Conservation (phyloP, 805 yeast species). For the Saccharomycopsis capsularis region DNA sequence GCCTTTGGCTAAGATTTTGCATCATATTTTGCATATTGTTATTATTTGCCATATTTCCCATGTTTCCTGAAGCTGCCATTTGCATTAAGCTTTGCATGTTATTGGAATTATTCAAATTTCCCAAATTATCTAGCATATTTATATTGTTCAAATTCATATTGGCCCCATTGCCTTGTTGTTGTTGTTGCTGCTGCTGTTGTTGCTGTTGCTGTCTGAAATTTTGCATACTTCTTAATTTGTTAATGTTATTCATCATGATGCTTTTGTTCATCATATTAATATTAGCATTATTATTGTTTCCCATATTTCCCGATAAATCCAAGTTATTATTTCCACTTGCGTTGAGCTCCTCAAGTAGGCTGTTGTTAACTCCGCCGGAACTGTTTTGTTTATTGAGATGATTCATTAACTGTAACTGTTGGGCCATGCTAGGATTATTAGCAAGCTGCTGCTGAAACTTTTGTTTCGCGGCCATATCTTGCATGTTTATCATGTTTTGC, state of each 20-base stretch:
- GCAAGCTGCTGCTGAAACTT: slow-evolving; percentile 3
- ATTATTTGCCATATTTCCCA: neutral
- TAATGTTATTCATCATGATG: neutral
- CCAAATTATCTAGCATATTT: slow-evolving; percentile 1
- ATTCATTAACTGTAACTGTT: slow-evolving; percentile 9
- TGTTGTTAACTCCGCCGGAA: neutral
- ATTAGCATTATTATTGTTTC: no score
- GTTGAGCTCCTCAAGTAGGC: neutral
- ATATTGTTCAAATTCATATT: slow-evolving; percentile 2
- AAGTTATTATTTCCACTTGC: no score
- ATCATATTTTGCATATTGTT: slow-evolving; percentile 12
- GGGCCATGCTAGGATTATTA: neutral
- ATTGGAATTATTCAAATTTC: slow-evolving; percentile 3
- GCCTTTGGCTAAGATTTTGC: slow-evolving; percentile 1
- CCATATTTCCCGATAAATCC: no score
- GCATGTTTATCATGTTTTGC: slow-evolving; percentile 1
- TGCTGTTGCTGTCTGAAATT: neutral
- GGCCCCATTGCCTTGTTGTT: neutral
- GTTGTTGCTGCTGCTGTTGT: neutral
- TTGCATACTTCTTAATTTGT: slow-evolving; percentile 1
- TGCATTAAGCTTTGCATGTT: neutral
- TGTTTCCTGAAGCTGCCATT: neutral
- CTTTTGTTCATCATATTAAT: slow-evolving; percentile 1
- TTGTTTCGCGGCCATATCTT: neutral
- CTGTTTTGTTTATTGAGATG: slow-evolving; percentile 8